Percentiles rank a stretch among this genome's conserved stretches.
phyloP scores from a whole-genome alignment of 305 asterid genomes.

The Fraxinus floribunda region DNA sequence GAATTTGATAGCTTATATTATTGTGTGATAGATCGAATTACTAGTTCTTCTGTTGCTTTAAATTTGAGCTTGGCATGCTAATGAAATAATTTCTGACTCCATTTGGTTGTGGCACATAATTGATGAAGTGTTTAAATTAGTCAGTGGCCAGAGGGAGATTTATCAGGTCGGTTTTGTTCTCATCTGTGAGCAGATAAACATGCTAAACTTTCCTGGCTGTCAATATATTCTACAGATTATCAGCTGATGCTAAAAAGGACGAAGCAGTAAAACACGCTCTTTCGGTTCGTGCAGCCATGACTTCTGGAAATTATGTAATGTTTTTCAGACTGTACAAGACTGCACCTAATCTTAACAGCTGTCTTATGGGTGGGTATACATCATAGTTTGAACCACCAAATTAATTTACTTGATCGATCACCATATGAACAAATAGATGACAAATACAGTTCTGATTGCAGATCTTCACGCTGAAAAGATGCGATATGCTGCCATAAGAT shows the following conservation, averaged over 20 bases:
- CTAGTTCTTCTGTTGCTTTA: background rate
- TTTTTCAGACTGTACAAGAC: slow-evolving; percentile 84
- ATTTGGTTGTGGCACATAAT: slow-evolving; percentile 12
- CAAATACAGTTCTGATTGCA: slow-evolving; percentile 35
- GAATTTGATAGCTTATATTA: background rate
- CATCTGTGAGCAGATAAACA: background rate
- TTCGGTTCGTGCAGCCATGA: slow-evolving; percentile 89
- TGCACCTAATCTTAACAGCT: slow-evolving; percentile 83
- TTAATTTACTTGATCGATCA: slow-evolving; percentile 9
- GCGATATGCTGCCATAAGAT: slow-evolving; percentile 92
- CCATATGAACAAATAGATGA: slow-evolving; percentile 3
- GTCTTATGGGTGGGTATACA: slow-evolving; percentile 77
- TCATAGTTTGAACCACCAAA: slow-evolving; percentile 2
- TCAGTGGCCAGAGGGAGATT: background rate
- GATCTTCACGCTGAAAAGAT: slow-evolving; percentile 95
- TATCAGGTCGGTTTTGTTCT: background rate
- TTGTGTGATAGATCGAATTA: background rate
- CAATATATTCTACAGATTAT: slow-evolving; percentile 52
- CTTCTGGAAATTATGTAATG: slow-evolving; percentile 83
- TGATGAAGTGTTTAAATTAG: background rate
- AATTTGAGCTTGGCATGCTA: background rate
- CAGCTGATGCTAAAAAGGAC: slow-evolving; percentile 64
- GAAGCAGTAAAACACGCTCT: slow-evolving; percentile 85
- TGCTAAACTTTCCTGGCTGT: slow-evolving; percentile 6
- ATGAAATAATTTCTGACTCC: background rate